These are phyloP conservation scores for Isabelozyma pseudorhagii DNA, from an alignment of 805 yeast genomes.

Conservation along the genomic window DNA sequence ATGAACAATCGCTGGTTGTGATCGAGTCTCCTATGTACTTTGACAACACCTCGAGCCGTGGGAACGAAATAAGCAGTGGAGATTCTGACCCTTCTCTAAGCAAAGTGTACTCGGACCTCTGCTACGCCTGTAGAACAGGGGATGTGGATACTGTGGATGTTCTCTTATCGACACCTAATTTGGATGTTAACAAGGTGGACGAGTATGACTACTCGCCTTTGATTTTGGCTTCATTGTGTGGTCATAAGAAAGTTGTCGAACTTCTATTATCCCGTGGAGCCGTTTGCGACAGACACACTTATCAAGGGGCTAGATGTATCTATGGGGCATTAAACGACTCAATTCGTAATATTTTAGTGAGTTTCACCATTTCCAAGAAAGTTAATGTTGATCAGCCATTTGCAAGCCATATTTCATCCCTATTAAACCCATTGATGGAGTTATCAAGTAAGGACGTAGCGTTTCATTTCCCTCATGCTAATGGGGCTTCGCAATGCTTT, in stretches of 20 bases:
- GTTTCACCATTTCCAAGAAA: conserved; percentile 64
- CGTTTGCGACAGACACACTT: conserved; percentile 75
- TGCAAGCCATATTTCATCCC: conserved; percentile 62
- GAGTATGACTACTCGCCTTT: conserved; percentile 75
- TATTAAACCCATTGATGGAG: conserved; percentile 24
- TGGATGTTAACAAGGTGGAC: conserved; percentile 52
- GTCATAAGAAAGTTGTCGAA: conserved; percentile 64
- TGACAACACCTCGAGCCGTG: neutral
- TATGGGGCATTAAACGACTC: conserved; percentile 74
- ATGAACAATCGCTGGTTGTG: neutral
- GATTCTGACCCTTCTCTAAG: too few relatives aligned
- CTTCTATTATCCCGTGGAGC: conserved; percentile 64
- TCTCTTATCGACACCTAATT: conserved; percentile 41
- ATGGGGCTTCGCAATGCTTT: conserved; percentile 13
- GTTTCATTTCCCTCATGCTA: conserved; percentile 18
- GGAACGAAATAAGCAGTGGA: neutral
- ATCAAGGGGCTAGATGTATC: conserved; percentile 71
- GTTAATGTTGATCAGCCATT: conserved; percentile 70
- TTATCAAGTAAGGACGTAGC: conserved; percentile 30
- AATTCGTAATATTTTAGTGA: conserved; percentile 55
- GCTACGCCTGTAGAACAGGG: conserved; percentile 67
- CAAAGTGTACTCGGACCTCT: conserved; percentile 44
- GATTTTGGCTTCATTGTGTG: conserved; percentile 71
- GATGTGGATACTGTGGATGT: conserved; percentile 63
- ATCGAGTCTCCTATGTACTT: neutral